Base-by-base conservation (phyloP, 371 early-diverging fungal species). In the Dinochytrium kinnereticum region DNA sequence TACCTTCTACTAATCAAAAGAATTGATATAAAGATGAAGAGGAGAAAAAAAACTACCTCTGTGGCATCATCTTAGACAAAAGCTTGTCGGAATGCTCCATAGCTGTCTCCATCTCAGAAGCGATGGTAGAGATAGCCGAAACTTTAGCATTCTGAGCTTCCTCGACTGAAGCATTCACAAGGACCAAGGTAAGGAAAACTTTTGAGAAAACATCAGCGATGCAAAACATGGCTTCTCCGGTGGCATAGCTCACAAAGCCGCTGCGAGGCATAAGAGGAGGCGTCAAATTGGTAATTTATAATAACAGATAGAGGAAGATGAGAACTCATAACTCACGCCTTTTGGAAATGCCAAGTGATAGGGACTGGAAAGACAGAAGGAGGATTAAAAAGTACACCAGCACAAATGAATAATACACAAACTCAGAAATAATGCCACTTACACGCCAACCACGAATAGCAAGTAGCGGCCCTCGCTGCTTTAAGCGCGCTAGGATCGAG, bases 181-280 rank as follows among this genome's bases (percentile, higher is more conserved):
- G 71, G 59, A 79, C 70, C 13, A 79, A 57, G 21, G 82, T 80
- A 21, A 81, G 40, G 50, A 83, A 77, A 17, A 79, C 81, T 49
- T 83, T 83, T 17, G 81, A 80, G 55, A 72, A 69, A 21, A 83
- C 77, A 66, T 83, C 83, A 21, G 61, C 50, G 38, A 75, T 24
- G 51, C 71, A 69, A 44, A 75, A 78, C 17, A 69, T 21, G 19
- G 74, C 28, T 70, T 83, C 83, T 38, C 77, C 80, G 40, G 67
- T 64, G 37, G 39, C 74, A 68, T 61, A 75, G 36, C 59, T 77
- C 65, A 57, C 49, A 34, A 30, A 55, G 80, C 50, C 74, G 69
- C 64, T 74, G 66, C 7, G 13, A 64, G 21, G 24, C 15, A 0
- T n/a, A n/a, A n/a, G n/a, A 79, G 36, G 44, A 79, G 24, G 39